Base-by-base conservation (phyloP, 352 stramenopile genomes). In the Globisporangium mamillatum region DNA sequence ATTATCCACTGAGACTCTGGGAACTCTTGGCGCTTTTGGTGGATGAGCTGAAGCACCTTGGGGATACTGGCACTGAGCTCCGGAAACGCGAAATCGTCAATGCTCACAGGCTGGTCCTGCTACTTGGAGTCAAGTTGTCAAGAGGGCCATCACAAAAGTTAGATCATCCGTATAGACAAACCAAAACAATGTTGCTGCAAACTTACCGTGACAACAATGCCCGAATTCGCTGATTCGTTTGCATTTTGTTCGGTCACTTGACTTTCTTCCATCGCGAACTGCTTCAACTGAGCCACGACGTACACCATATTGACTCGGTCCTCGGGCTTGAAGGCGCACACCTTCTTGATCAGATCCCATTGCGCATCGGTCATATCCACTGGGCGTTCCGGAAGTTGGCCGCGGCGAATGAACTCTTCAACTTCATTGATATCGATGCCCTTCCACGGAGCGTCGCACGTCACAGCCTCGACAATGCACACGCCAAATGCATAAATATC, bases 401-500 rank as follows among this genome's bases (percentile, higher is more conserved):
- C 25, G 12, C 22, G 32, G 2, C 14, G 27, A n/a, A 58, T 6
- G 1, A 25, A 32, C 44, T 71, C 65, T 64, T 63, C 22, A 25
- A 36, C 12, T 66, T 27, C 6, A 60, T 57, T 1, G 63, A 5
- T 12, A 53, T 50, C 20, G 48, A 58, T 5, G 2, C 34, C 9
- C 34, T 38, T 38, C 38, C 48, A 18, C n/a, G 38, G 32, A 29
- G 60, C 1, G 24, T 67, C 8, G 18, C 24, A 9, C 29, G 63
- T 52, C 65, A 64, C 22, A 7, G 52, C 66, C 24, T 65, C 58
- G 18, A 66, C 9, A 10, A 77, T 55, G 53, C 65, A 71, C 52
- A 77, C 71, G 9, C 34, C 1, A 7, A 78, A 69, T n/a, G 74
- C 71, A 27, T 76, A 78, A 25, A 78, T 25, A 22, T 80, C 72